Evolutionary conservation across 805 yeast genomes (phyloP), one percentile per base, ranked within the genome.

Genomic region (Tetrapisispora pingtungensis): DNA sequence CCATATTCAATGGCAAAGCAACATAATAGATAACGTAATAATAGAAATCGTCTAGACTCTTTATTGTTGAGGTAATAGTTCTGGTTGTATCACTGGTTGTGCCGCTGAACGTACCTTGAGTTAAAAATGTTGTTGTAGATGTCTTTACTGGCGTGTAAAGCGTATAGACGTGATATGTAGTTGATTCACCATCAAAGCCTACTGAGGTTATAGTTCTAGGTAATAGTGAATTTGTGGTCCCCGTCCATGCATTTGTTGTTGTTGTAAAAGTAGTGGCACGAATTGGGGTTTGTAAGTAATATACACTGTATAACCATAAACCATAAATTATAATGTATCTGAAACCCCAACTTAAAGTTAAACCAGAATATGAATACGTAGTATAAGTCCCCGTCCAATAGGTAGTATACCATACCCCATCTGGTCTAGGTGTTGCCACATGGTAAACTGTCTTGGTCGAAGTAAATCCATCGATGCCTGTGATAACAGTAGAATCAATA

Each of bases 341-440:
- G 15, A 40, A 40, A 8, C 42, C 42, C 14, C 19, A 40, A 4
- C 2, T 7, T 14, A 10, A 33, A n/a, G 24, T 17, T 3, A 22
- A 10, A 7, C 36, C 42, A 4, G 3, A 10, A 5, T 10, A 13
- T 4, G 14, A 24, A 10, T 24, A 26, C 10, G 42, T 24, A 12
- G 32, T 33, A 10, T 40, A 40, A 3, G 42, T 32, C 2, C 32
- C 36, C 1, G 37, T 33, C 42, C 42, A 40, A 15, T 24, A 24
- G 2, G 31, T 33, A 12, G 42, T 40, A 33, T 3, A n/a, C 22
- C 22, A 40, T n/a, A n/a, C 7, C 2, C 42, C 37, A 4, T 7
- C 3, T 2, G 42, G 42, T 10, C n/a, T 26, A 33, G 49, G 49
- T 1, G 44, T 40, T 31, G 44, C 49, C 10, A 47, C 49, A 28